Conservation (phyloP, 306 rosid species). For the Acacia melanoxylon region DNA sequence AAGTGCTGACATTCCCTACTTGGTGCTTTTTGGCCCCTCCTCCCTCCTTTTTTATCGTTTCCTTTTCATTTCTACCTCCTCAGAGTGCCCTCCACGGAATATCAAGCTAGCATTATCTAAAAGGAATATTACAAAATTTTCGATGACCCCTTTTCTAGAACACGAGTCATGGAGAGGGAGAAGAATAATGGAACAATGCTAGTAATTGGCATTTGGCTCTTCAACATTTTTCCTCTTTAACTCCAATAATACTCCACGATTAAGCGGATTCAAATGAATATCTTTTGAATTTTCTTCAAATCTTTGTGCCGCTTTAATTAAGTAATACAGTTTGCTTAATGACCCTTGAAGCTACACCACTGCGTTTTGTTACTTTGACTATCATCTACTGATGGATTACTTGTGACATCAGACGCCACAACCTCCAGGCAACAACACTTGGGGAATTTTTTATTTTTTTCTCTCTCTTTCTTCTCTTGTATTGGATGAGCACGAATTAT, state of each 20-base stretch:
- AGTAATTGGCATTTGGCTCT: background rate
- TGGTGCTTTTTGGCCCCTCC: background rate
- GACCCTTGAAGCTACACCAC: background rate
- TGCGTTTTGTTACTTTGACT: background rate
- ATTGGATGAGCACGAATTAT: background rate
- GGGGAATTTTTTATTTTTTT: background rate
- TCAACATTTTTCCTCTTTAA: background rate
- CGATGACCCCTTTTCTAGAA: background rate
- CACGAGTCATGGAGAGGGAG: background rate
- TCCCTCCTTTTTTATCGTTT: background rate
- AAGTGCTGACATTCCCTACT: background rate
- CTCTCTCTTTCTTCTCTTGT: background rate
- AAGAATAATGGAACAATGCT: background rate
- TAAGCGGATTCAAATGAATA: background rate
- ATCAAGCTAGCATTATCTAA: background rate
- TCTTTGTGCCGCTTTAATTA: background rate
- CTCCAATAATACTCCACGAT: background rate
- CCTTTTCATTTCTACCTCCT: background rate
- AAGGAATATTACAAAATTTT: background rate
- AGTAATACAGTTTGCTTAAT: background rate
- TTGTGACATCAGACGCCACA: background rate
- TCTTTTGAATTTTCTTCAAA: background rate
- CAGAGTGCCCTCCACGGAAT: background rate
- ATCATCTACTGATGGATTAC: background rate
- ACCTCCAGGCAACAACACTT: background rate